A percentile compares a stretch with the other conserved stretches of the same genome.
These are phyloP conservation scores for Oxalis stricta DNA, from an alignment of 441 rosid genomes.

Conservation along the genomic window DNA sequence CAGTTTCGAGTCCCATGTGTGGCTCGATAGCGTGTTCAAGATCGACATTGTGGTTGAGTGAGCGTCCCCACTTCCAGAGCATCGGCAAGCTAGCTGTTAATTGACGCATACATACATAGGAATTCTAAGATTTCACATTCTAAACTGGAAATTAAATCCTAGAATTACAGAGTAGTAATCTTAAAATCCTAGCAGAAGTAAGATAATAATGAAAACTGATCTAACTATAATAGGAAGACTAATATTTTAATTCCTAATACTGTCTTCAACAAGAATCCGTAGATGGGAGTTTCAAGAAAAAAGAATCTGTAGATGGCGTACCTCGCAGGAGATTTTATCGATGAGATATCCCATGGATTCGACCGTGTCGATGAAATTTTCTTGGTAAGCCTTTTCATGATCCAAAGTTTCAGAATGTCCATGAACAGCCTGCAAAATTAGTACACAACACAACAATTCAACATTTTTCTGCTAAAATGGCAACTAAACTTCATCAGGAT, in stretches of 20 bases:
- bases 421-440: slow-evolving; percentile 5
- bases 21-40: slow-evolving; percentile 32
- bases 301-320: slow-evolving; percentile 1
- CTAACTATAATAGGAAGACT: too few relatives aligned
- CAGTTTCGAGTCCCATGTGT: slow-evolving; percentile 63
- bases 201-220: too few relatives aligned
- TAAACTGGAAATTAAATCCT: too few relatives aligned
- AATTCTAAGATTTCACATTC: too few relatives aligned
- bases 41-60: slow-evolving; percentile 41
- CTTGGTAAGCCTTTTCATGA: slow-evolving; percentile 17
- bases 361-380: slow-evolving; percentile 3
- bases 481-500: too few relatives aligned
- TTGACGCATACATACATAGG: background rate
- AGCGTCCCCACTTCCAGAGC: slow-evolving; percentile 43
- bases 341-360: slow-evolving; percentile 21
- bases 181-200: too few relatives aligned
- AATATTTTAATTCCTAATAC: too few relatives aligned
- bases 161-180: too few relatives aligned
- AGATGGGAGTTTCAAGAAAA: too few relatives aligned
- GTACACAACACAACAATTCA: too few relatives aligned
- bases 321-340: slow-evolving; percentile 35
- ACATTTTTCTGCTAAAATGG: too few relatives aligned
- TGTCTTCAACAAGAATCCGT: too few relatives aligned
- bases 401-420: slow-evolving; percentile 7
- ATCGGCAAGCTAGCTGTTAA: slow-evolving; percentile 50